Evolutionary conservation across 2,329 filamentous ascomycete genomes (phyloP).

Genomic region (Ophiostoma populinum): DNA sequence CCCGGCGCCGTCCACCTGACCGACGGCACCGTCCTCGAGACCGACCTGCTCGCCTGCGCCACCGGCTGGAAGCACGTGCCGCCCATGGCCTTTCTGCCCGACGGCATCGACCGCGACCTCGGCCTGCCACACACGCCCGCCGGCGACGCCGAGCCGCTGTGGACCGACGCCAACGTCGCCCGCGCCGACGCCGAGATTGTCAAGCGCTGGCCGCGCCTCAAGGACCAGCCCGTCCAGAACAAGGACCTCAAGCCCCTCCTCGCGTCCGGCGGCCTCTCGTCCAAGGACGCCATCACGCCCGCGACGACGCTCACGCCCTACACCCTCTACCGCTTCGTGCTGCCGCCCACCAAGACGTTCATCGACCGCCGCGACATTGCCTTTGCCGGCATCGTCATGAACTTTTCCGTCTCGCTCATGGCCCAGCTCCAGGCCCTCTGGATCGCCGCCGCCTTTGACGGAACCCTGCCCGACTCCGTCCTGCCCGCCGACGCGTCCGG

Average conservation of each 20-base stretch:
- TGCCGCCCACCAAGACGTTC: conserved; percentile 23
- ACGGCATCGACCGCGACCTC: conserved; percentile 26
- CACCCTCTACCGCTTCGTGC: conserved; percentile 29
- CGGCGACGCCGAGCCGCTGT: conserved; percentile 14
- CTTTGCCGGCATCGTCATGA: conserved; percentile 27
- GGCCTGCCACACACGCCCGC: conserved; percentile 28
- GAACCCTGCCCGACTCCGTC: conserved; percentile 21
- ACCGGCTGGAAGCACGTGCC: conserved; percentile 42
- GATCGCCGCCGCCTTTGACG: conserved; percentile 47
- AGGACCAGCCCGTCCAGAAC: conserved; percentile 31
- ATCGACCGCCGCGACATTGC: conserved; percentile 24
- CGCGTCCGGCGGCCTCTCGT: conserved; percentile 20
- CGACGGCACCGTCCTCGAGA: conserved; percentile 26
- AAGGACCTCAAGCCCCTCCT: conserved; percentile 26
- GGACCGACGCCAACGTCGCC: conserved; percentile 21
- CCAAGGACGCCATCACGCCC: conserved; percentile 14
- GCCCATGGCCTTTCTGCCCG: conserved; percentile 33
- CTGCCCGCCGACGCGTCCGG: conserved; percentile 17
- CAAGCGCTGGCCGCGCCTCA: conserved; percentile 32
- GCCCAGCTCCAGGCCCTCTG: conserved; percentile 38
- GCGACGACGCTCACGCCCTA: conserved; percentile 20
- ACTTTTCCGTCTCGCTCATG: conserved; percentile 24
- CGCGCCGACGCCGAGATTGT: conserved; percentile 36
- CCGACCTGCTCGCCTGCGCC: conserved; percentile 35
- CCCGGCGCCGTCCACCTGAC: conserved; percentile 31